These are phyloP conservation scores for Metschnikowia gelsemii DNA, from an alignment of 805 yeast species.

Conservation along the genomic window DNA sequence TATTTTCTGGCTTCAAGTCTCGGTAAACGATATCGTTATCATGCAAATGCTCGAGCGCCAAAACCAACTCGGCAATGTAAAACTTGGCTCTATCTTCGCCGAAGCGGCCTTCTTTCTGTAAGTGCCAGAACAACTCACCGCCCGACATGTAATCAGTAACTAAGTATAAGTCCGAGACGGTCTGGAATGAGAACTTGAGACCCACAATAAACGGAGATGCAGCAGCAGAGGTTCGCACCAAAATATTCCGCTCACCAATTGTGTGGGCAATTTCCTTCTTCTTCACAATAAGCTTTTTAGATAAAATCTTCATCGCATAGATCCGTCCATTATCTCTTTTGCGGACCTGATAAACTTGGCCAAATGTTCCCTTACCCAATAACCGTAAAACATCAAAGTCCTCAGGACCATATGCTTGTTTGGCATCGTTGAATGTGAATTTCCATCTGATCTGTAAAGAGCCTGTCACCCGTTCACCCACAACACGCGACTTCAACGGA, in stretches of 20 bases:
- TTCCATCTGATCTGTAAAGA: slow-evolving; percentile 73
- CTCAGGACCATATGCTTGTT: slow-evolving; percentile 84
- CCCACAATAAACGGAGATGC: slow-evolving; percentile 94
- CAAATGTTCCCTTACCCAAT: slow-evolving; percentile 95
- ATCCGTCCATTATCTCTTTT: slow-evolving; percentile 87
- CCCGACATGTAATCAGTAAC: slow-evolving; percentile 99
- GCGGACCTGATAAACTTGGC: slow-evolving; percentile 94
- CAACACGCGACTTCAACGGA: slow-evolving; percentile 65
- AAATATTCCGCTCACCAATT: slow-evolving; percentile 91
- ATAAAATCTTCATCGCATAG: slow-evolving; percentile 95
- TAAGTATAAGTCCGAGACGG: slow-evolving; percentile 85
- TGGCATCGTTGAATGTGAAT: slow-evolving; percentile 60
- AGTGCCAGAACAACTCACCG: slow-evolving; percentile 95
- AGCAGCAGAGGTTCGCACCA: slow-evolving; percentile 88
- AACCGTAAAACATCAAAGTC: slow-evolving; percentile 91
- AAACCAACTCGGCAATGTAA: slow-evolving; percentile 91
- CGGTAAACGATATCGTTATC: slow-evolving; percentile 95
- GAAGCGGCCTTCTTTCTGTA: slow-evolving; percentile 95
- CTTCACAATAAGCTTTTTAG: slow-evolving; percentile 91
- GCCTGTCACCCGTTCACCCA: slow-evolving; percentile 76
- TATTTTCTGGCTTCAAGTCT: slow-evolving; percentile 96
- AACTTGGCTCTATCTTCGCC: slow-evolving; percentile 92
- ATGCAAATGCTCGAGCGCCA: slow-evolving; percentile 92
- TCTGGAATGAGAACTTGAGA: slow-evolving; percentile 92
- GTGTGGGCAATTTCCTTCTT: slow-evolving; percentile 98